Conservation (phyloP, 371 early-diverging fungal genomes). For the Zychaea mexicana region DNA sequence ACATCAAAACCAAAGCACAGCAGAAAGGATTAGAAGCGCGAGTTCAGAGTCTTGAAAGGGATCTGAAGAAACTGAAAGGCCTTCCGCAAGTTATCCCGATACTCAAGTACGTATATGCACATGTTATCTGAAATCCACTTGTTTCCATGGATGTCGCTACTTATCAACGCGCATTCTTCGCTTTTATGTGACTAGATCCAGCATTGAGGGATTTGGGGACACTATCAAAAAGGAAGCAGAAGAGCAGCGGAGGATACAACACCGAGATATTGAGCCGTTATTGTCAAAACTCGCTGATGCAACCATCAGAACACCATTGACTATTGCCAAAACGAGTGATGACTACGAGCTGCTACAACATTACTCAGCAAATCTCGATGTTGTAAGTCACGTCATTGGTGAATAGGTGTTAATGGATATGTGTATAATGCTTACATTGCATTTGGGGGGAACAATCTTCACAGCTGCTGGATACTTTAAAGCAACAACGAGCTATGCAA, state of each 20-base stretch:
- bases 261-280: slow-evolving; percentile 3
- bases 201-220: background rate
- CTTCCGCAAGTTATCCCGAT: slow-evolving; percentile 12
- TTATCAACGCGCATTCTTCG: too few relatives aligned
- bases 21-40: background rate
- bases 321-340: background rate
- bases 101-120: slow-evolving; percentile 1
- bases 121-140: background rate
- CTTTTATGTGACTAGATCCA: background rate
- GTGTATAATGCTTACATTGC: too few relatives aligned
- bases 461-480: background rate
- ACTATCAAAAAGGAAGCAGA: background rate
- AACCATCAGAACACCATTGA: background rate
- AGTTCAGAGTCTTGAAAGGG: slow-evolving; percentile 5
- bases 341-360: background rate
- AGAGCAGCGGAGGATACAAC: background rate
- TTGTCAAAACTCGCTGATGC: background rate
- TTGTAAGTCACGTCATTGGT: background rate
- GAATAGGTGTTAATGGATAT: background rate
- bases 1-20: slow-evolving; percentile 3
- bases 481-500: slow-evolving; percentile 2
- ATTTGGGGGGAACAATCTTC: background rate
- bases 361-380: background rate
- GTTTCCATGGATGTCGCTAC: background rate
- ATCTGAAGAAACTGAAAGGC: slow-evolving; percentile 7